phyloP scores from a whole-genome alignment of 352 stramenopile species.

The Pythium rishiriense region DNA sequence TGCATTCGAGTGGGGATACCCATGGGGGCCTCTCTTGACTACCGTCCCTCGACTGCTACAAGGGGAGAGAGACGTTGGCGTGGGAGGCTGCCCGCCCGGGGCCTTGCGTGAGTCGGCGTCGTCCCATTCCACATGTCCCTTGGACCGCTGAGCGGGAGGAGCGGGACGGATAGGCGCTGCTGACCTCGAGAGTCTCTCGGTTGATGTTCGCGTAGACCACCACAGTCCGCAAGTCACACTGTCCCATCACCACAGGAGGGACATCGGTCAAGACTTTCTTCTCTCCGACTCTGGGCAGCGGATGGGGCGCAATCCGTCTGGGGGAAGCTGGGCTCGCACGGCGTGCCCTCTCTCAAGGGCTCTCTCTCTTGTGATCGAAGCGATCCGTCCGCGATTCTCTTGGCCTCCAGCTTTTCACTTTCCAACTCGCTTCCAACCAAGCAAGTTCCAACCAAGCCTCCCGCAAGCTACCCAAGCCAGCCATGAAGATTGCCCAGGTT shows the following conservation, averaged over 20 bases:
- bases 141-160: background rate
- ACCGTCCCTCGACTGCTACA: no score
- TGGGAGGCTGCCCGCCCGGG: no score
- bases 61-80: background rate
- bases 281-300: background rate
- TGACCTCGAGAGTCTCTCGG: background rate
- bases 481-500: slow-evolving; percentile 14
- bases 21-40: background rate
- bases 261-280: background rate
- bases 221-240: background rate
- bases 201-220: background rate
- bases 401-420: background rate
- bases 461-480: background rate
- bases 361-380: background rate
- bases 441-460: background rate
- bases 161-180: background rate
- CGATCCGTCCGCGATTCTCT: background rate
- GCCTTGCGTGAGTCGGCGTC: no score
- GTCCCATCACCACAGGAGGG: background rate
- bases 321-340: no score
- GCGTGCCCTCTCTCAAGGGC: no score
- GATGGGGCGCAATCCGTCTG: background rate
- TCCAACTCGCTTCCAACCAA: background rate
- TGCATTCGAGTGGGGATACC: no score
- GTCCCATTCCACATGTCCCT: no score